Evolutionary conservation across 768 basidiomycete genomes (phyloP), one percentile per base, ranked within the genome.

Genomic region (Punctularia strigosozonata): DNA sequence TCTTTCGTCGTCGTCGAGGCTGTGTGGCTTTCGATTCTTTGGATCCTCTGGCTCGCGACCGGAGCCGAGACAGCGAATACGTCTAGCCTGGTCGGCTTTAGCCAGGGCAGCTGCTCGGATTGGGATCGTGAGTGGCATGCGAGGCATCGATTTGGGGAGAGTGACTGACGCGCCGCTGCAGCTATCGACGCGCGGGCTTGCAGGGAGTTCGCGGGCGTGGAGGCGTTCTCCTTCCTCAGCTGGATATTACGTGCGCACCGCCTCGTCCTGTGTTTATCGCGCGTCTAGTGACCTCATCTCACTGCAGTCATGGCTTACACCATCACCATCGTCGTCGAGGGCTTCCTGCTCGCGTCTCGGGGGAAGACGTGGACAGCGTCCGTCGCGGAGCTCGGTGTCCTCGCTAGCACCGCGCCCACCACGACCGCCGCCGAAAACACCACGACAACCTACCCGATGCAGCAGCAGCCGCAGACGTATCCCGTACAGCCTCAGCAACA

Each of bases 1-100:
- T 68, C 66, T 21, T 58, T 56, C 54, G 50, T 66, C 13, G 42
- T 53, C 18, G 50, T 62, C 5, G 66, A 68, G 43, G 22, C 67
- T 13, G 32, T 14, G 12, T 65, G 58, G 60, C 43, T 64, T 38
- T 47, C 40, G 17, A 4, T 58, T 33, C 53, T 69, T 19, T 59
- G 54, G 49, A 37, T 65, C 28, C 46, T 68, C 23, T 69, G 61
- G 67, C 54, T 68, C 19, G 57, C 62, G 13, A 47, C 54, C 20
- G 67, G 47, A 3, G 58, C 51, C 3, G 45, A 56, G 25, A 39
- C 62, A 2, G 53, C 50, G 12, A 7, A 38, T n/a, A 5, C 21
- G 2, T 36, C 5, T 4, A 13, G 6, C 8, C 41, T 32, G 18
- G 5, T 38, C n/a, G 28, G 7, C 28, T 51, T 48, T 38, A 38